A percentile compares a stretch with the other conserved stretches of the same genome.
Conservation (phyloP, 73 alveolate genomes). For the Symbiodinium natans region DNA sequence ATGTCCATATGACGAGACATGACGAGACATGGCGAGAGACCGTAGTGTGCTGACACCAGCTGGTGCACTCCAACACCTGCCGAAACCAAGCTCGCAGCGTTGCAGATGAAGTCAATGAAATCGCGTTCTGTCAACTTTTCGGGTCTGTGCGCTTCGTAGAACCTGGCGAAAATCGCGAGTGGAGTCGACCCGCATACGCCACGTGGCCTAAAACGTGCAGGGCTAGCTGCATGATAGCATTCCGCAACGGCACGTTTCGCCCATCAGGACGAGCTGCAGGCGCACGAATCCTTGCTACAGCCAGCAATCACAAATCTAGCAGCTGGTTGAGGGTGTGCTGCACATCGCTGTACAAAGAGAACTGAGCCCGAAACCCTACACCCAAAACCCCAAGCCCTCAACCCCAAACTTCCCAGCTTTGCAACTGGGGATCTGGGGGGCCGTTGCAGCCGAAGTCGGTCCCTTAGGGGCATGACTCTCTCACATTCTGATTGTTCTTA, state of each 20-base stretch:
- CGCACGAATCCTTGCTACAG: conserved; percentile 45
- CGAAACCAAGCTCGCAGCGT: not conserved
- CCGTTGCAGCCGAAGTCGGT: not conserved
- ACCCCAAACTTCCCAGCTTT: not conserved
- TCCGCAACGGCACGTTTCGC: conserved; percentile 63
- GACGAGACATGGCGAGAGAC: not conserved
- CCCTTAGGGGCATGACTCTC: no score
- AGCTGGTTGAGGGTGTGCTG: not conserved
- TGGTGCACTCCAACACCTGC: not conserved
- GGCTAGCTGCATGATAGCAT: conserved; percentile 67
- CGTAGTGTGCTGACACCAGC: no score
- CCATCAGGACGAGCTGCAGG: conserved; percentile 24
- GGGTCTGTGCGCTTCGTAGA: conserved; percentile 62
- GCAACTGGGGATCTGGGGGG: not conserved
- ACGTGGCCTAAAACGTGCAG: not conserved
- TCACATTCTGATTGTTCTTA: no score
- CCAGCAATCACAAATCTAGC: not conserved
- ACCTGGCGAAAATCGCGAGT: conserved; percentile 32
- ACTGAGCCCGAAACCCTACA: not conserved
- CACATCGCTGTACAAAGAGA: no score
- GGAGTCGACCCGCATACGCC: not conserved
- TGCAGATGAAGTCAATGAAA: conserved; percentile 86
- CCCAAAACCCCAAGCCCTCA: not conserved
- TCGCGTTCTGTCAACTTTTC: conserved; percentile 69
- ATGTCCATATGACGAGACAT: not conserved